These are phyloP conservation scores for Triticum dicoccoides DNA, from an alignment of 176 grass and related monocot genomes.

Conservation along the genomic window DNA sequence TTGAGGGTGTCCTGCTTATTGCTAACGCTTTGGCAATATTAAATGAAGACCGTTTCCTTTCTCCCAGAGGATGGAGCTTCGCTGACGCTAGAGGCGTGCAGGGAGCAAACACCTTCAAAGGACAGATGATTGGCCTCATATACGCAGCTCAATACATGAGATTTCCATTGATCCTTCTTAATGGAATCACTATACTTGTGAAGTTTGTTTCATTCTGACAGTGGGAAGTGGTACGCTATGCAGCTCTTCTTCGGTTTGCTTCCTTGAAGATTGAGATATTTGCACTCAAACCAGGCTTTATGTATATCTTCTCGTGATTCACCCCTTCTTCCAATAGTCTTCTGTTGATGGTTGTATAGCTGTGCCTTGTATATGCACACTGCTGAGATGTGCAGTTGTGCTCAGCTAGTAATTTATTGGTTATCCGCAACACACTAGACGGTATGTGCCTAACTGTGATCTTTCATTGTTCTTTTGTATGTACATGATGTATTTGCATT, in stretches of 20 bases:
- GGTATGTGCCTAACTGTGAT: background rate
- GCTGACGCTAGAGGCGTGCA: constrained; percentile 37
- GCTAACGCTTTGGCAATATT: constrained; percentile 53
- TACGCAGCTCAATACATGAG: constrained; percentile 43
- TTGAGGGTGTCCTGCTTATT: constrained; percentile 43
- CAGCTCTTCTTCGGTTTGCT: background rate
- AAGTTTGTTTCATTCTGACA: constrained; percentile 40
- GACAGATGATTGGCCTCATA: constrained; percentile 51
- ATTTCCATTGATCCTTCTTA: constrained; percentile 51
- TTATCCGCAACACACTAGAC: background rate
- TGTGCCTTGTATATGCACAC: background rate
- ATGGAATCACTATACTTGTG: constrained; percentile 49
- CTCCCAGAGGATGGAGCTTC: constrained; percentile 55
- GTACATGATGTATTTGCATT: background rate
- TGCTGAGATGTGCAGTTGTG: background rate
- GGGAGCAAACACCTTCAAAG: constrained; percentile 46
- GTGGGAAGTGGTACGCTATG: background rate
- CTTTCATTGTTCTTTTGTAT: background rate
- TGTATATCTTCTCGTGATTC: background rate
- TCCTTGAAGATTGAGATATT: background rate
- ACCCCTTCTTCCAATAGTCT: background rate
- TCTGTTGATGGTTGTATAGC: background rate
- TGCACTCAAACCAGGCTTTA: background rate
- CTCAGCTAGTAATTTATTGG: background rate
- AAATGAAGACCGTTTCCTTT: constrained; percentile 48